Percentiles rank a stretch among this genome's conserved stretches.
These are phyloP conservation scores for Platismatia glauca DNA, from an alignment of 495 filamentous ascomycete species.

Conservation along the genomic window DNA sequence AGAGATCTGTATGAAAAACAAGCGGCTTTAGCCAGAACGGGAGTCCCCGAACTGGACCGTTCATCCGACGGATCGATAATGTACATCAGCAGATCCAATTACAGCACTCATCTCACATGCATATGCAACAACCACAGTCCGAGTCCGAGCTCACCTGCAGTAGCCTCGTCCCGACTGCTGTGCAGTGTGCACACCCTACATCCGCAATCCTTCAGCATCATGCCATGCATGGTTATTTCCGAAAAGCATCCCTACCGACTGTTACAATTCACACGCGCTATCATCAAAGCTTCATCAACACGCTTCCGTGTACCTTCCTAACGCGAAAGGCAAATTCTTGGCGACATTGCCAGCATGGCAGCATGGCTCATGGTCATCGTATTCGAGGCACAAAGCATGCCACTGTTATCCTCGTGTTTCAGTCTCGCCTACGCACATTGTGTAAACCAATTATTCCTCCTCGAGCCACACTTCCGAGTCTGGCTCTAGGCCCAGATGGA, in stretches of 20 bases:
- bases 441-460: no score
- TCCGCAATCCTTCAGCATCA: not conserved
- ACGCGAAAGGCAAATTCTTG: not conserved
- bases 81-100: not conserved
- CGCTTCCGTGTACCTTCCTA: not conserved
- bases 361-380: not conserved
- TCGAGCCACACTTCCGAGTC: no score
- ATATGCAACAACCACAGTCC: not conserved
- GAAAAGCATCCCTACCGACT: not conserved
- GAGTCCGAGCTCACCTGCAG: conserved; percentile 1
- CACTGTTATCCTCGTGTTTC: not conserved
- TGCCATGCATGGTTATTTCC: not conserved
- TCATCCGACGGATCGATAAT: conserved; percentile 1
- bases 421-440: not conserved
- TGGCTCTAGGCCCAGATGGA: not conserved
- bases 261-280: not conserved
- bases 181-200: no score
- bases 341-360: not conserved
- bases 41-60: not conserved
- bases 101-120: not conserved
- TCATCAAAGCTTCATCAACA: not conserved
- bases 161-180: not conserved
- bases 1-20: not conserved
- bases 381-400: not conserved
- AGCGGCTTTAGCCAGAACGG: not conserved